A percentile compares a stretch with the other conserved stretches of the same genome.
phyloP scores from a whole-genome alignment of 2,329 filamentous ascomycete species.

The Aspergillus intermedius region DNA sequence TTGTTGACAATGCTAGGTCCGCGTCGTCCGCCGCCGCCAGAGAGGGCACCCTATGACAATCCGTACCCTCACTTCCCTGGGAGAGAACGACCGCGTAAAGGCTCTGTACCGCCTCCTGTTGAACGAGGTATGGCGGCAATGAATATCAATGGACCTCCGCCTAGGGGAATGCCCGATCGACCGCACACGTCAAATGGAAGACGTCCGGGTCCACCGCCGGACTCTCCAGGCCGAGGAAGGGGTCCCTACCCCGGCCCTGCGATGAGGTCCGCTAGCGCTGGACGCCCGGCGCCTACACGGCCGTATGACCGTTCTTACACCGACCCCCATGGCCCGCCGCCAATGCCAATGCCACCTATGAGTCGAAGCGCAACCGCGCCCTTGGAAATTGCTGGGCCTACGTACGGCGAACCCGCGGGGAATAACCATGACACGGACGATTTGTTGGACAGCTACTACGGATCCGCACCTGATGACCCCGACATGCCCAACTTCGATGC shows the following conservation, averaged over 20 bases:
- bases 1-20: constrained; percentile 18
- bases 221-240: constrained; percentile 17
- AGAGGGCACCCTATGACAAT: constrained; percentile 40
- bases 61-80: constrained; percentile 42
- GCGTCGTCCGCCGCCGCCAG: constrained; percentile 28
- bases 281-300: constrained; percentile 10
- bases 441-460: constrained; percentile 48
- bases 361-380: constrained; percentile 36
- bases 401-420: constrained; percentile 12
- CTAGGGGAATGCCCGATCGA: constrained; percentile 19
- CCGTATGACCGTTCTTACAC: constrained; percentile 20
- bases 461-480: constrained; percentile 42
- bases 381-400: constrained; percentile 9
- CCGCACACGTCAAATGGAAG: constrained; percentile 36
- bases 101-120: constrained; percentile 23
- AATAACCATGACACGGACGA: constrained; percentile 28
- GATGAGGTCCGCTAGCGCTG: constrained; percentile 21
- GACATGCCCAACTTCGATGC: constrained; percentile 62
- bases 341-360: constrained; percentile 18
- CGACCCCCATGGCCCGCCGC: constrained; percentile 19
- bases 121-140: constrained; percentile 36
- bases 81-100: constrained; percentile 13
- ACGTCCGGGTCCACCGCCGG: constrained; percentile 25
- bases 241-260: constrained; percentile 15
- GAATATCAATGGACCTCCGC: constrained; percentile 28